Evolutionary conservation across 371 early-diverging fungal species (phyloP).

Genomic region (Amoeboaphelidium protococcarum): DNA sequence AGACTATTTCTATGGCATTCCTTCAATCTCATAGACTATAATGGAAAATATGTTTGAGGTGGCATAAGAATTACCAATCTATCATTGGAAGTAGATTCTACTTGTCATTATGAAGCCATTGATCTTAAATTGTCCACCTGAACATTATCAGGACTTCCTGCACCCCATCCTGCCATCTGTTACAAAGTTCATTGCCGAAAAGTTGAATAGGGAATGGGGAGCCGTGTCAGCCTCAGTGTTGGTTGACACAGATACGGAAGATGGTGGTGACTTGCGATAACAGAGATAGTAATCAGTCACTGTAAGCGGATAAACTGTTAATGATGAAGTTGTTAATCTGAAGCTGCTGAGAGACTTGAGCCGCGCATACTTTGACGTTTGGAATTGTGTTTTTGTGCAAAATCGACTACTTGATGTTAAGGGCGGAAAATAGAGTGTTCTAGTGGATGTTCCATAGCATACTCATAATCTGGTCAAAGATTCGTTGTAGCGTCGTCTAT

Average conservation of each 20-base stretch:
- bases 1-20: too few species aligned
- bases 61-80: too few species aligned
- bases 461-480: too few species aligned
- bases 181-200: conserved; percentile 11
- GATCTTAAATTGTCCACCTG: conserved; percentile 16
- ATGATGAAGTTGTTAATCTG: conserved; percentile 20
- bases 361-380: too few species aligned
- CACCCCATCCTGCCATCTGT: conserved; percentile 12
- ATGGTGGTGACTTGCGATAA: conserved; percentile 1
- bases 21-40: too few species aligned
- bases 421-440: too few species aligned
- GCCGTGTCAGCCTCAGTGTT: conserved; percentile 7
- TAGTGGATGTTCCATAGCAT: too few species aligned
- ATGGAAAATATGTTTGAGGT: too few species aligned
- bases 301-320: conserved; percentile 12
- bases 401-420: too few species aligned
- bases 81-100: too few species aligned
- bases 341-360: conserved; percentile 20
- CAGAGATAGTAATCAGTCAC: conserved; percentile 4
- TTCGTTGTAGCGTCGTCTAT: too few species aligned
- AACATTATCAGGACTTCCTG: conserved; percentile 7
- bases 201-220: conserved; percentile 12
- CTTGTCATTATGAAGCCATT: conserved; percentile 11
- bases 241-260: conserved; percentile 1
- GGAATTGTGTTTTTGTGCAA: too few species aligned